A percentile compares a stretch with the other conserved stretches of the same genome.
Evolutionary conservation across 2,329 filamentous ascomycete genomes (phyloP).

Genomic region (Paraphoma chrysanthemicola): DNA sequence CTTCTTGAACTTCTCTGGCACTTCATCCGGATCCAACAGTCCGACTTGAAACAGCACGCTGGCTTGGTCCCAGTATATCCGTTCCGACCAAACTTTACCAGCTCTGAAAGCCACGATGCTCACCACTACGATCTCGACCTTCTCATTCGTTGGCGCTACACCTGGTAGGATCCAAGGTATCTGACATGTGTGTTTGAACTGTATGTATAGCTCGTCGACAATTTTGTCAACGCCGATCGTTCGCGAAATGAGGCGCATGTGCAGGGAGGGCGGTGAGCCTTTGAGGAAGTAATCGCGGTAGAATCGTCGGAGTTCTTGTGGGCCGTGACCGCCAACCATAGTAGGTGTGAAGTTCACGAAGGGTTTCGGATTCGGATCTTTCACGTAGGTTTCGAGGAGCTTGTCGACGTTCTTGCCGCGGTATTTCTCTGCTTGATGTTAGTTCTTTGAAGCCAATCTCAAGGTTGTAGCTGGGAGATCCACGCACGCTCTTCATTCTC

Average conservation of each 20-base stretch:
- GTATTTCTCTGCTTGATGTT: slow-evolving; percentile 40
- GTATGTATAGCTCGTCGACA: slow-evolving; percentile 66
- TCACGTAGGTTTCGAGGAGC: slow-evolving; percentile 48
- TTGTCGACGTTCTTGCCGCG: slow-evolving; percentile 45
- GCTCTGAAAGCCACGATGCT: slow-evolving; percentile 63
- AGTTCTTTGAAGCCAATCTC: background rate
- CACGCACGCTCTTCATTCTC: slow-evolving; percentile 47
- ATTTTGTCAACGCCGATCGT: slow-evolving; percentile 65
- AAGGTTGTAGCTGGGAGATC: background rate
- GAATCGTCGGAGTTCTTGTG: slow-evolving; percentile 56
- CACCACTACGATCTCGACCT: slow-evolving; percentile 64
- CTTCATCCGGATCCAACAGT: slow-evolving; percentile 62
- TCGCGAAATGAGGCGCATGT: slow-evolving; percentile 62
- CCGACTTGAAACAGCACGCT: slow-evolving; percentile 66
- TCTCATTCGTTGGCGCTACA: slow-evolving; percentile 62
- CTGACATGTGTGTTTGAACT: slow-evolving; percentile 63
- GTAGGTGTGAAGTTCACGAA: slow-evolving; percentile 54
- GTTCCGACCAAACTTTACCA: slow-evolving; percentile 62
- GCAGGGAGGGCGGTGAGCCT: slow-evolving; percentile 54
- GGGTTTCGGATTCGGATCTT: slow-evolving; percentile 43
- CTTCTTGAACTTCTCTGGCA: slow-evolving; percentile 56
- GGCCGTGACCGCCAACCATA: slow-evolving; percentile 54
- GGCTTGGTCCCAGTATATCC: slow-evolving; percentile 70
- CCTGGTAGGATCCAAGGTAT: slow-evolving; percentile 67
- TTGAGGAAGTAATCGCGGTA: slow-evolving; percentile 65